A percentile compares a stretch with the other conserved stretches of the same genome.
phyloP scores from a whole-genome alignment of 164 flowering plant species.

The Vitis amurensis region DNA sequence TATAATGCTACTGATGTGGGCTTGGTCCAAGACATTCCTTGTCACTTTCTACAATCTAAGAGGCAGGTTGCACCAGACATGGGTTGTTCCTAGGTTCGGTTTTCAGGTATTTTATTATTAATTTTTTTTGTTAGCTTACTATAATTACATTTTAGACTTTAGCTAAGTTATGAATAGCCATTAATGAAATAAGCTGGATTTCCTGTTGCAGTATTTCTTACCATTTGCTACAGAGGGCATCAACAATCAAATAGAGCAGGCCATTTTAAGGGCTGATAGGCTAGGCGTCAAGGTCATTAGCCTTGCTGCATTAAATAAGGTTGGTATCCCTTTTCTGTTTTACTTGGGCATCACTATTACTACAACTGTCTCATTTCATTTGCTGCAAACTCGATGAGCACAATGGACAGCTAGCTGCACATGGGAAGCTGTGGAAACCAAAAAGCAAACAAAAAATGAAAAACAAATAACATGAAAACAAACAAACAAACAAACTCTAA shows the following conservation, averaged over 20 bases:
- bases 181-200: neutral
- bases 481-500: no score
- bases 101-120: slow-evolving; percentile 61
- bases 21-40: slow-evolving; percentile 58
- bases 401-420: no score
- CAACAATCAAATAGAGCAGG: slow-evolving; percentile 76
- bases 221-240: slow-evolving; percentile 85
- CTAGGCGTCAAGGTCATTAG: slow-evolving; percentile 85
- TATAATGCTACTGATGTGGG: slow-evolving; percentile 69
- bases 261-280: slow-evolving; percentile 78
- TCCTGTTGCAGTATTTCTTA: slow-evolving; percentile 70
- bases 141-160: no score
- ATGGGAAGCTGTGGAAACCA: no score
- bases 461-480: no score
- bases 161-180: no score
- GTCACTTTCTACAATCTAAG: slow-evolving; percentile 58
- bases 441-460: no score
- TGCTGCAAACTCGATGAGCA: no score
- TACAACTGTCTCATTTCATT: no score
- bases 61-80: slow-evolving; percentile 61
- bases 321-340: slow-evolving; percentile 14
- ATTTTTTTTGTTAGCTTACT: no score
- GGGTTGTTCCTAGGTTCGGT: slow-evolving; percentile 86
- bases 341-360: no score
- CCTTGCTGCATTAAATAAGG: slow-evolving; percentile 97